Base-by-base conservation (phyloP, 768 basidiomycete genomes). In the Boletus subcaerulescens region DNA sequence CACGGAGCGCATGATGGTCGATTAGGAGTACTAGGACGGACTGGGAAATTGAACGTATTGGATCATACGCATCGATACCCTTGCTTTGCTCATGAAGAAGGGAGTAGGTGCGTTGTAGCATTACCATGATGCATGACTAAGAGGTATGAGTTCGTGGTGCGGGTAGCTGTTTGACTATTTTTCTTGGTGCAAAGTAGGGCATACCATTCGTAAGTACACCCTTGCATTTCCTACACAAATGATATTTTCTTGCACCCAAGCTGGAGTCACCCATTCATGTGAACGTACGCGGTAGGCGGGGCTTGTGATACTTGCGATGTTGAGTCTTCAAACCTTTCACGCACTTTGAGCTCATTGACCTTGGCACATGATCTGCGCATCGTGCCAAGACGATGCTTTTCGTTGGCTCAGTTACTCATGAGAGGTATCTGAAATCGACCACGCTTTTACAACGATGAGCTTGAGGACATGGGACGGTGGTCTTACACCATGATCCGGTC, bases 1-100 rank as follows among this genome's bases (percentile, higher is more conserved):
- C 63, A 93, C 93, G 24, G 93, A 92, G 62, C 83, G 81, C 69
- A 83, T 90, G 83, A 78, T 89, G 74, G 86, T 92, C 65, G 89
- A 91, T 71, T 86, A 73, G 50, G 59, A 45, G 47, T 60, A 47
- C 45, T 52, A 39, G 40, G 52, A 38, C 39, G 40, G 50, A 13
- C 38, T 57, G 56, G 51, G 52, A 39, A 43, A 41, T 56, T 50
- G 60, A 47, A 57, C 48, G 48, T 55, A 35, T 58, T 57, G 54
- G 55, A 60, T 49, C 45, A 55, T 55, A 61, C 57, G 59, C 57
- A 60, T 54, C 52, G 64, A 61, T 64, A 54, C 62, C 64, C 60
- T 66, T 62, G 51, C 55, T 62, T 55, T 60, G 56, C 65, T 67
- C 58, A 58, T 58, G 57, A 58, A 57, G 56, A 66, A 59, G 72